phyloP scores from a whole-genome alignment of 495 filamentous ascomycete genomes.

The Friedmanniomyces simplex region DNA sequence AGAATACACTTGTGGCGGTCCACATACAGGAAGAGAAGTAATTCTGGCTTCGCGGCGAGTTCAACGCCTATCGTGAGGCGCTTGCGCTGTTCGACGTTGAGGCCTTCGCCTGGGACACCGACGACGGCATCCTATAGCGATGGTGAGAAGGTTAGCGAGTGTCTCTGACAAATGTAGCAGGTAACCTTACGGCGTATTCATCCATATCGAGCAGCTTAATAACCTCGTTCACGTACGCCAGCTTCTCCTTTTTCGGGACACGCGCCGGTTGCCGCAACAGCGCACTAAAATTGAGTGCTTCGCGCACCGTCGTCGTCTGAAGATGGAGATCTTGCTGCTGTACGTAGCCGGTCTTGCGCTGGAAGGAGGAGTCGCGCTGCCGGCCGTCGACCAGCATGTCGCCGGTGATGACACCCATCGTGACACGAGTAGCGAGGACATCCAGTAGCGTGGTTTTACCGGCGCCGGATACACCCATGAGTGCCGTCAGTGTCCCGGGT shows the following conservation, averaged over 20 bases:
- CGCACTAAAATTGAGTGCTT: conserved; percentile 74
- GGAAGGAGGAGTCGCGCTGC: conserved; percentile 68
- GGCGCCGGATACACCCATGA: conserved; percentile 68
- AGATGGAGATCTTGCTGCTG: conserved; percentile 94
- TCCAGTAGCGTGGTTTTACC: conserved; percentile 68
- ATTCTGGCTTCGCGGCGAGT: conserved; percentile 25
- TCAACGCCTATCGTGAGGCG: conserved; percentile 30
- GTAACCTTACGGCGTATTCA: conserved; percentile 54
- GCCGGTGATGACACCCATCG: conserved; percentile 76
- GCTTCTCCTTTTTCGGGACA: conserved; percentile 59
- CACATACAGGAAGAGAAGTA: conserved; percentile 29
- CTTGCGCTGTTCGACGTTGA: conserved; percentile 71
- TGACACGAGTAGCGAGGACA: conserved; percentile 65
- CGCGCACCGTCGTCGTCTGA: conserved; percentile 74
- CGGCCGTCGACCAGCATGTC: conserved; percentile 77
- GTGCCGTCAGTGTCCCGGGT: conserved; percentile 79
- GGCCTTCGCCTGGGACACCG: conserved; percentile 75
- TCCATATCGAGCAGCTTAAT: conserved; percentile 85
- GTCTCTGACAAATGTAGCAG: too few relatives aligned
- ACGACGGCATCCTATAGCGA: conserved; percentile 57
- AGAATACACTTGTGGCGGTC: too few relatives aligned
- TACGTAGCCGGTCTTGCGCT: conserved; percentile 89
- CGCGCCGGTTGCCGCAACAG: conserved; percentile 71
- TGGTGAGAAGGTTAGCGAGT: too few relatives aligned
- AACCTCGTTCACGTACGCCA: conserved; percentile 80